phyloP scores from a whole-genome alignment of 768 basidiomycete genomes.

The Suillus americanus region DNA sequence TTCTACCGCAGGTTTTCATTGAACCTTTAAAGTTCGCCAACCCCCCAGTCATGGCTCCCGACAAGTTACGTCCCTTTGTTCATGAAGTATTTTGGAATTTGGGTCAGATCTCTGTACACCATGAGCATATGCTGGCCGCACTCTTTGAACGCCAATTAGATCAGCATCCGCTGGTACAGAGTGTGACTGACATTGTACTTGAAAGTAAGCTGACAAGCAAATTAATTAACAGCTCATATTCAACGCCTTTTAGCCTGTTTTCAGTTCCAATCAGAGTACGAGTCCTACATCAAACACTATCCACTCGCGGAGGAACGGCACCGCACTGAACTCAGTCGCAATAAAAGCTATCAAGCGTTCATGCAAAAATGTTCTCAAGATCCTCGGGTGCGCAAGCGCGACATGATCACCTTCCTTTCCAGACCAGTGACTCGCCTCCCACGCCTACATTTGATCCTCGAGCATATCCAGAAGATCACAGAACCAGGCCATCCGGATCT shows the following conservation, averaged over 20 bases:
- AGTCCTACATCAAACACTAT: constrained; percentile 85
- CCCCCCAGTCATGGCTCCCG: constrained; percentile 62
- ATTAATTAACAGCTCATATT: constrained; percentile 13
- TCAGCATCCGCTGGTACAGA: constrained; percentile 80
- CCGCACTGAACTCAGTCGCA: constrained; percentile 70
- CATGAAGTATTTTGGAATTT: constrained; percentile 85
- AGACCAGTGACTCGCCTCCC: constrained; percentile 89
- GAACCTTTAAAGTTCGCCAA: constrained; percentile 56
- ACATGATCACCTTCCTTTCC: constrained; percentile 79
- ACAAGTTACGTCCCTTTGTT: constrained; percentile 64
- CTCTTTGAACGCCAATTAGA: constrained; percentile 83
- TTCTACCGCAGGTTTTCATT: constrained; percentile 62
- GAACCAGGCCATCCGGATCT: constrained; percentile 76
- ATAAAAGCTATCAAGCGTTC: constrained; percentile 66
- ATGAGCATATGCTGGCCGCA: constrained; percentile 64
- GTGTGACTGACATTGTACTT: constrained; percentile 83
- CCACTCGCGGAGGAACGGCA: constrained; percentile 83
- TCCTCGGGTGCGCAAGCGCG: constrained; percentile 69
- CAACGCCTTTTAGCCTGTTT: constrained; percentile 29
- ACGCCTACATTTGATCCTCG: constrained; percentile 71
- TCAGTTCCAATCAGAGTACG: constrained; percentile 65
- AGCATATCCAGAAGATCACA: constrained; percentile 66
- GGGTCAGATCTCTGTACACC: constrained; percentile 61
- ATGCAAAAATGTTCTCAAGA: constrained; percentile 61
- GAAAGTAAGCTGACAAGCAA: constrained; percentile 50